A percentile compares a stretch with the other conserved stretches of the same genome.
phyloP scores from a whole-genome alignment of 305 asterid genomes.

The Salvia sclarea region DNA sequence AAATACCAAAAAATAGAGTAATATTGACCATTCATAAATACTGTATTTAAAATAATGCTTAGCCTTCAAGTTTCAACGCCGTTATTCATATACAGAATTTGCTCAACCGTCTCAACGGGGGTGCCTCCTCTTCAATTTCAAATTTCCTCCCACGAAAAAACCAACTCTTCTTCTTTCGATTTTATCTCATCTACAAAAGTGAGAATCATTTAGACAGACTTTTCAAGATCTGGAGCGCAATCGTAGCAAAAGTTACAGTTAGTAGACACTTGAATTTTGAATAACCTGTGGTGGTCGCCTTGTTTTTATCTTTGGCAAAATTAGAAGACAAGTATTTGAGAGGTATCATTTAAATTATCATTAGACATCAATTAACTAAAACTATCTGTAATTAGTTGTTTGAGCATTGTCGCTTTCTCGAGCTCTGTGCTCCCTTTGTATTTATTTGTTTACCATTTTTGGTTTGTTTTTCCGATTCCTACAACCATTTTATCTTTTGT shows the following conservation, averaged over 20 bases:
- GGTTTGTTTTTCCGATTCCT: neutral
- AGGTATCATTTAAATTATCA: constrained; percentile 1
- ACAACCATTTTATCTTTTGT: neutral
- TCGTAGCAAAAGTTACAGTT: neutral
- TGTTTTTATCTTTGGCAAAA: constrained; percentile 2
- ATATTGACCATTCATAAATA: too few relatives aligned
- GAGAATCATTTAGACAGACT: neutral
- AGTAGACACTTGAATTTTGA: neutral
- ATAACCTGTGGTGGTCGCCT: neutral
- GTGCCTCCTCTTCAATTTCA: constrained; percentile 23
- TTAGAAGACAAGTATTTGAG: neutral
- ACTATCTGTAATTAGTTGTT: neutral
- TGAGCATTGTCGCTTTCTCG: constrained; percentile 10
- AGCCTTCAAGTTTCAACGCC: neutral
- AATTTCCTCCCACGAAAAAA: neutral
- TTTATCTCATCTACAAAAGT: neutral
- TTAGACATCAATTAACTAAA: neutral
- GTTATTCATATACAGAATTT: neutral
- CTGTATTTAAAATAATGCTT: too few relatives aligned
- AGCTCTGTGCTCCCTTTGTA: neutral
- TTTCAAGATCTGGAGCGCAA: neutral
- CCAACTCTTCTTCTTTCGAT: neutral
- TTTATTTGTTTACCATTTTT: neutral
- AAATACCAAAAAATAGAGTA: too few relatives aligned
- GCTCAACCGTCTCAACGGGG: constrained; percentile 13